A percentile compares a stretch with the other conserved stretches of the same genome.
Conservation (phyloP, 805 yeast species). For the Dipodascus geniculatus region DNA sequence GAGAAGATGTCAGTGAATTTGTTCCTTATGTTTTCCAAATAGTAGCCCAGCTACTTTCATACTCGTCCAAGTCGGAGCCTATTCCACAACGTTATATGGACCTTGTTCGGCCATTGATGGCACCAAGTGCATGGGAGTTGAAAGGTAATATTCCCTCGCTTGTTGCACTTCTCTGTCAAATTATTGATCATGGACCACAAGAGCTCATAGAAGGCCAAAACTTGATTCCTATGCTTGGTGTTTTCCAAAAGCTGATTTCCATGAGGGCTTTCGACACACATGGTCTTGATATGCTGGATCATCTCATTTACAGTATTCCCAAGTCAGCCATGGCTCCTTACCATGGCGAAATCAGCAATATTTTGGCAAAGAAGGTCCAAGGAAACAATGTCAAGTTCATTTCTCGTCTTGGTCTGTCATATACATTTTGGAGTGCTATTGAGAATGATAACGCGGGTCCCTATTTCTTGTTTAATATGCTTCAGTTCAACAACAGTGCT, state of each 20-base stretch:
- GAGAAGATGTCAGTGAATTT: constrained; percentile 88
- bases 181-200: constrained; percentile 34
- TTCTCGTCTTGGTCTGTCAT: constrained; percentile 54
- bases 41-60: constrained; percentile 65
- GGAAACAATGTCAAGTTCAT: constrained; percentile 72
- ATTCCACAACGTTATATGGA: constrained; percentile 57
- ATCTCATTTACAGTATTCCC: constrained; percentile 49
- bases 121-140: constrained; percentile 91
- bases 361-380: constrained; percentile 72
- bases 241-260: constrained; percentile 87
- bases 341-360: constrained; percentile 58
- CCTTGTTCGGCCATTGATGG: constrained; percentile 66
- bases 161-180: constrained; percentile 62
- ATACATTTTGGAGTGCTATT: constrained; percentile 40
- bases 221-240: constrained; percentile 78
- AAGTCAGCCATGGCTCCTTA: constrained; percentile 37
- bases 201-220: constrained; percentile 32
- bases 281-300: constrained; percentile 78
- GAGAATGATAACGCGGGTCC: constrained; percentile 30
- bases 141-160: constrained; percentile 91
- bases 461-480: constrained; percentile 36
- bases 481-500: constrained; percentile 27
- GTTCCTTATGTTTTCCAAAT: constrained; percentile 88
- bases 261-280: constrained; percentile 68
- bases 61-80: constrained; percentile 25